A percentile compares a stretch with the other conserved stretches of the same genome.
Evolutionary conservation across 1,284 basidiomycete species (phyloP).

Genomic region (Papiliotrema terrestris): DNA sequence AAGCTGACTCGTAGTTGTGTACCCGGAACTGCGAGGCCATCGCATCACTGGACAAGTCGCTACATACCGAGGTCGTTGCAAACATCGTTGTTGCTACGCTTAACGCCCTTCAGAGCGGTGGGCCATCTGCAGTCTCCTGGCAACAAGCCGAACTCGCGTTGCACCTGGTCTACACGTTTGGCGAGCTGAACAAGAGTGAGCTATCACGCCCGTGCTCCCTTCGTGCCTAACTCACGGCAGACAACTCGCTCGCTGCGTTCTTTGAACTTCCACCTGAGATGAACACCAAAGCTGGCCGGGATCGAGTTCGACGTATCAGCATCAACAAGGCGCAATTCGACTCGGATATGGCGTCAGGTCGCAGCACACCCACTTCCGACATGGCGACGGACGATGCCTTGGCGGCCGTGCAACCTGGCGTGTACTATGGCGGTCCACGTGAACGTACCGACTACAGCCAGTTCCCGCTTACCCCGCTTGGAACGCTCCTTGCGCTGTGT

Average conservation of each 20-base stretch:
- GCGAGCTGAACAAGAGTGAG: slow-evolving; percentile 67
- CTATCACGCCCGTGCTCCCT: not conserved
- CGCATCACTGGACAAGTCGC: slow-evolving; percentile 64
- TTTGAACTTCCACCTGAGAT: slow-evolving; percentile 48
- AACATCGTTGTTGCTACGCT: slow-evolving; percentile 43
- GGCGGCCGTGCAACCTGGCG: slow-evolving; percentile 10
- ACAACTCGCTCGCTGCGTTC: slow-evolving; percentile 46
- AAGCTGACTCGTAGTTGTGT: slow-evolving; percentile 25
- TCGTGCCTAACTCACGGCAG: slow-evolving; percentile 15
- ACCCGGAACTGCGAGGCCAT: slow-evolving; percentile 88
- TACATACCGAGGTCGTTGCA: slow-evolving; percentile 49
- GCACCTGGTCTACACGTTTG: slow-evolving; percentile 88
- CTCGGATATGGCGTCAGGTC: slow-evolving; percentile 30
- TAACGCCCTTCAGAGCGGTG: slow-evolving; percentile 35
- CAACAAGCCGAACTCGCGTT: slow-evolving; percentile 90
- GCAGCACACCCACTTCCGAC: slow-evolving; percentile 33
- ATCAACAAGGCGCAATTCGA: slow-evolving; percentile 30
- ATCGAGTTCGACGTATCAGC: slow-evolving; percentile 24
- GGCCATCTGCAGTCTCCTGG: slow-evolving; percentile 64
- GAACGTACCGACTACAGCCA: slow-evolving; percentile 68
- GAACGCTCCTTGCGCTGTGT: slow-evolving; percentile 81
- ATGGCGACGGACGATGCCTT: slow-evolving; percentile 8
- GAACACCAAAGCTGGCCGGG: slow-evolving; percentile 31
- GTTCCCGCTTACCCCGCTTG: slow-evolving; percentile 83
- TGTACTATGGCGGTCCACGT: slow-evolving; percentile 47